Evolutionary conservation across 225 moss, liverwort and hornwort genomes (phyloP), one percentile per base, ranked within the genome.

Genomic region (Thuidium tamariscinum): DNA sequence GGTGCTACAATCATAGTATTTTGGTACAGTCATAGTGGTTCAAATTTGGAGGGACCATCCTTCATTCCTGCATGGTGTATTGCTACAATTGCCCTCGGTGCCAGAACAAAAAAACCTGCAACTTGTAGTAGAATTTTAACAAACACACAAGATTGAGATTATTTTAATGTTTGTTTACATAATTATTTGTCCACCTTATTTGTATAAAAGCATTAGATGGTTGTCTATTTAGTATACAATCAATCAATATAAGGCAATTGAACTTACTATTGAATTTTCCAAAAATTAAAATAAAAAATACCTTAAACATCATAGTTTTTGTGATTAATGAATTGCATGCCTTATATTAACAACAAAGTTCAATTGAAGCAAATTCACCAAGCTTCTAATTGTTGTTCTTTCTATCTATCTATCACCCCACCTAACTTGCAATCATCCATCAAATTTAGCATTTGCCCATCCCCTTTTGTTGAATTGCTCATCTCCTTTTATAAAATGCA

Each of bases 381-480:
- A 62, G 60, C 4, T 62, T 16, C 16, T 32, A 62, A 32, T 62
- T 62, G 8, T 62, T 64, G 16, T 34, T 34, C 17, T n/a, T n/a
- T n/a, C n/a, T 0, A 4, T 63, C 17, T 64, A 34, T 64, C 63
- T 64, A 64, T 1, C n/a, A n/a, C n/a, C 15, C 63, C 16, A 62
- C 8, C 32, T 32, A 32, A 34, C 2, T 0, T 1, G 1, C 4
- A 1, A 63, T 4, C 17, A 16, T 32, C 32, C 2, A 63, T 16
- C 7, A 15, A 34, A 17, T 63, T 63, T 32, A 32, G 16, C 32
- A 6, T 63, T 32, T 63, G 9, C 14, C 32, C 16, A 63, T 63
- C 8, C 2, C 15, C 16, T 63, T 63, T 3, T 30, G 4, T 2
- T 1, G 32, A 30, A 0, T 30, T 61, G 59, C 26, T 5, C 61